phyloP scores from a whole-genome alignment of 1,284 basidiomycete species.

The Fomitopsis schrenkii region DNA sequence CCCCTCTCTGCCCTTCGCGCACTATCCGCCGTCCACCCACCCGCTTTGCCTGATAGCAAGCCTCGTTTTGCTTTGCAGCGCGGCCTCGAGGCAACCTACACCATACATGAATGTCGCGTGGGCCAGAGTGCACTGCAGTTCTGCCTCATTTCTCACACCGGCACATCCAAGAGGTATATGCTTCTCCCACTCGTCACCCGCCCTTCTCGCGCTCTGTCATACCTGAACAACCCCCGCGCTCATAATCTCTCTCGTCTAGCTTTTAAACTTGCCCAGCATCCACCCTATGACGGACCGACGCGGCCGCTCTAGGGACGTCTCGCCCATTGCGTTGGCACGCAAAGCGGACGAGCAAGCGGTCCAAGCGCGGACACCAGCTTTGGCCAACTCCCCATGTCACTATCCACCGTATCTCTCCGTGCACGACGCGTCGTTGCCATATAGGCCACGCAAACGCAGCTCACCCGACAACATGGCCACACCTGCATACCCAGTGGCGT shows the following conservation, averaged over 20 bases:
- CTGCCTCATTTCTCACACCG: constrained; percentile 10
- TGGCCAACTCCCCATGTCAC: constrained; percentile 9
- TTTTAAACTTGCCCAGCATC: constrained; percentile 8
- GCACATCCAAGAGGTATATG: constrained; percentile 18
- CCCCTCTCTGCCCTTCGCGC: not conserved
- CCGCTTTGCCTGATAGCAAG: not conserved
- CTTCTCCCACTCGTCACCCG: constrained; percentile 15
- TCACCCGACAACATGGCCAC: constrained; percentile 7
- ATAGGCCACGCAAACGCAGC: constrained; percentile 5
- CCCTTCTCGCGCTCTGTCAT: constrained; percentile 15
- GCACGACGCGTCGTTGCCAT: constrained; percentile 8
- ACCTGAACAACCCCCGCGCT: constrained; percentile 2
- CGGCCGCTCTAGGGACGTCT: constrained; percentile 27
- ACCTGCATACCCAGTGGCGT: constrained; percentile 16
- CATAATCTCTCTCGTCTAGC: constrained; percentile 7
- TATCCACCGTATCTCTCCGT: constrained; percentile 5
- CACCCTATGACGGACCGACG: constrained; percentile 21
- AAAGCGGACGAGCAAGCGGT: constrained; percentile 7
- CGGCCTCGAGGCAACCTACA: constrained; percentile 20
- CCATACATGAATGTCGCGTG: constrained; percentile 16
- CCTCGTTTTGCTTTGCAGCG: constrained; percentile 2
- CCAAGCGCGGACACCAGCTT: constrained; percentile 7
- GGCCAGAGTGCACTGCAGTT: constrained; percentile 6
- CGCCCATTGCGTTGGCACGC: constrained; percentile 21
- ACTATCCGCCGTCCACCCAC: not conserved